These are phyloP conservation scores for Cordyceps militaris DNA, from an alignment of 2,329 filamentous ascomycete genomes.

Conservation along the genomic window DNA sequence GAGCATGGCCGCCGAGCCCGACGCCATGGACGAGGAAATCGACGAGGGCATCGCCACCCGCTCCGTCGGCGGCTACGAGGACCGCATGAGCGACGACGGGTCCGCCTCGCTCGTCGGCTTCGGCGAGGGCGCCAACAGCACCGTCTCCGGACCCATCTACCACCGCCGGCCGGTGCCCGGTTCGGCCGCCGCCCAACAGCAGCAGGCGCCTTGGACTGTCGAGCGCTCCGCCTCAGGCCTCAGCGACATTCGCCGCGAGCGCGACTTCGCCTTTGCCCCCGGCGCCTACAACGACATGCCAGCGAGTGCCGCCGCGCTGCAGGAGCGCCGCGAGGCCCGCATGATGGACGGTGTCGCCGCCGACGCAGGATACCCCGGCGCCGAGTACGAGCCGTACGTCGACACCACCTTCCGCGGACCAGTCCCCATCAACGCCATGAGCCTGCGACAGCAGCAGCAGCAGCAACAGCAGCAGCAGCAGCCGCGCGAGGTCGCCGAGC, in stretches of 20 bases:
- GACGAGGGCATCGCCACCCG: constrained; percentile 36
- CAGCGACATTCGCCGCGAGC: constrained; percentile 33
- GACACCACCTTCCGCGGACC: constrained; percentile 58
- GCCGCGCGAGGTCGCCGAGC: constrained; percentile 55
- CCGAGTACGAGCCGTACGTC: constrained; percentile 49
- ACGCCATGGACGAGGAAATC: constrained; percentile 48
- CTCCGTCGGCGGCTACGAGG: constrained; percentile 48
- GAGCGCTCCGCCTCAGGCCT: constrained; percentile 47
- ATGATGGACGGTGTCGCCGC: constrained; percentile 60
- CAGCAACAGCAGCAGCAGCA: too few species aligned
- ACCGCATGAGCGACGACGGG: constrained; percentile 80
- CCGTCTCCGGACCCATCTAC: constrained; percentile 72
- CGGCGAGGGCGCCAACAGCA: constrained; percentile 83
- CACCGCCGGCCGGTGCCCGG: constrained; percentile 40
- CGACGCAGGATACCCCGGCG: constrained; percentile 45
- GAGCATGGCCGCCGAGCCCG: constrained; percentile 38
- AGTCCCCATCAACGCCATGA: constrained; percentile 32
- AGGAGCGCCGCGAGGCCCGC: constrained; percentile 52
- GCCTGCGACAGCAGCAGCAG: constrained; percentile 7
- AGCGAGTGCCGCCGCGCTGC: constrained; percentile 38
- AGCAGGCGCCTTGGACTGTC: constrained; percentile 33
- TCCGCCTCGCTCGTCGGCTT: constrained; percentile 83
- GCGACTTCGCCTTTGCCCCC: constrained; percentile 12
- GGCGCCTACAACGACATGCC: constrained; percentile 34
- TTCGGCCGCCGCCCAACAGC: constrained; percentile 28